Evolutionary conservation across 2,329 filamentous ascomycete species (phyloP).

Genomic region (Penicillium brasilianum): DNA sequence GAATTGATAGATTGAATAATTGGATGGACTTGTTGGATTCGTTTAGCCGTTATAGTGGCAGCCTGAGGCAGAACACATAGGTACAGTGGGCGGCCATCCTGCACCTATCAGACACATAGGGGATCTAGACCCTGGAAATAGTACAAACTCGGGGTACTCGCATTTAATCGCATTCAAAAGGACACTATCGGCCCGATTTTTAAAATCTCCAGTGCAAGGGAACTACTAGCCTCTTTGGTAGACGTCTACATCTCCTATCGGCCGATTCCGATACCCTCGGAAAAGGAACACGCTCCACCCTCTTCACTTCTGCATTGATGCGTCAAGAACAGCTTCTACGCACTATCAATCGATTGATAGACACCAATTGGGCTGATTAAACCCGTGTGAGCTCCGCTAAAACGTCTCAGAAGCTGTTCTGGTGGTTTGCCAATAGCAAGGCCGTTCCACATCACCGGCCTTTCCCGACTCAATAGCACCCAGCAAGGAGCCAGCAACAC

Average conservation of each 20-base stretch:
- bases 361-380: not conserved
- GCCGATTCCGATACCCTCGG: constrained; percentile 34
- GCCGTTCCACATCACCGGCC: not conserved
- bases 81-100: not conserved
- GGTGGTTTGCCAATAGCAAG: not conserved
- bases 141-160: not conserved
- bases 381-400: too few relatives aligned
- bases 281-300: constrained; percentile 23
- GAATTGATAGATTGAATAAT: not conserved
- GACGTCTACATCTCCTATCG: constrained; percentile 21
- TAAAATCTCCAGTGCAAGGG: not conserved
- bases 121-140: not conserved
- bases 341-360: not conserved
- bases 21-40: not conserved
- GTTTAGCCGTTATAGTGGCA: not conserved
- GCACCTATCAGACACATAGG: not conserved
- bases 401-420: not conserved
- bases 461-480: not conserved
- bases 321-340: not conserved
- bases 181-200: constrained; percentile 8
- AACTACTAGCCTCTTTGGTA: constrained; percentile 11
- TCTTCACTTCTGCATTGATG: constrained; percentile 12
- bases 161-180: not conserved
- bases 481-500: constrained; percentile 9
- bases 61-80: not conserved